Evolutionary conservation across 768 basidiomycete species (phyloP).

Genomic region (Trametopsis cervina): DNA sequence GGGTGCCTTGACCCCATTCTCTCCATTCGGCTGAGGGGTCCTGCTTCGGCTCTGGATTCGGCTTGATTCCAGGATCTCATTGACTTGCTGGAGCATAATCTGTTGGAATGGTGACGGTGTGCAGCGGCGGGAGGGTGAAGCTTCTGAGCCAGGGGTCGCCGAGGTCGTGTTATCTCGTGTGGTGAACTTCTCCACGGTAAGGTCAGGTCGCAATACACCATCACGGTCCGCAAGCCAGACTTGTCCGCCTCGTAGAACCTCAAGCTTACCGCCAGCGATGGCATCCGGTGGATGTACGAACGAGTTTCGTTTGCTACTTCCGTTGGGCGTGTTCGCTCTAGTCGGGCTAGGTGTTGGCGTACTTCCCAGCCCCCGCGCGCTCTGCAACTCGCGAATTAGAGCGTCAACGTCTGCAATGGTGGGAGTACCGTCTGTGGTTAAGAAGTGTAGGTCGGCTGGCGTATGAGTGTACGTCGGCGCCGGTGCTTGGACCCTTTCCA

Average conservation of each 20-base stretch:
- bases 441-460: background rate
- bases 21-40: no score
- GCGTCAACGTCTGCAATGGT: constrained; percentile 7
- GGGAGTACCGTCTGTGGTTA: background rate
- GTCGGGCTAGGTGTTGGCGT: background rate
- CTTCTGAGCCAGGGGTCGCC: background rate
- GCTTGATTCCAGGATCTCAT: background rate
- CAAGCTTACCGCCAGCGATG: background rate
- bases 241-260: background rate
- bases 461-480: background rate
- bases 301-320: background rate
- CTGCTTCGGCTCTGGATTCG: background rate
- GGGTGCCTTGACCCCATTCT: no score
- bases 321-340: background rate
- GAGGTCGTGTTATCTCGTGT: no score
- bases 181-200: background rate
- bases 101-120: background rate
- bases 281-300: background rate
- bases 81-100: background rate
- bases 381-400: constrained; percentile 10
- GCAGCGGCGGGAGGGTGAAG: background rate
- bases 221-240: constrained; percentile 4
- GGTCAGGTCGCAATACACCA: constrained; percentile 1
- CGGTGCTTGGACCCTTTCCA: background rate
- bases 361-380: background rate